Conservation (phyloP, 2,329 filamentous ascomycete species). For the Fusarium haematococcum region DNA sequence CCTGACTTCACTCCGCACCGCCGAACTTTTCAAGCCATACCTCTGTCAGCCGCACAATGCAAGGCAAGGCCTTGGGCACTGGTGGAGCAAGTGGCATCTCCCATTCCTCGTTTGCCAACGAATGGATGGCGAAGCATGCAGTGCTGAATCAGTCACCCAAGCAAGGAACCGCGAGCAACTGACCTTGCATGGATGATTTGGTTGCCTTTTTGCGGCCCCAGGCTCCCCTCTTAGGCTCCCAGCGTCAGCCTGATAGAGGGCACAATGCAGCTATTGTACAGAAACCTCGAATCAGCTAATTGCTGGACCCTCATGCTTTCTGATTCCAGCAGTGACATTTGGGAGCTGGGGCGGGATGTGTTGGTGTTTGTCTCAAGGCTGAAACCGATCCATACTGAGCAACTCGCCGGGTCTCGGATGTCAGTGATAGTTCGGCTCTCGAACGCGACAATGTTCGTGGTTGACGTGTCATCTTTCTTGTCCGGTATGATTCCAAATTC, state of each 20-base stretch:
- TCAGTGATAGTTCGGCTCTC: not conserved
- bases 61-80: not conserved
- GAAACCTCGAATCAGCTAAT: slow-evolving; percentile 4
- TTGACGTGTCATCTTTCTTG: slow-evolving; percentile 3
- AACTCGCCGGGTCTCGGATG: not conserved
- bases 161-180: not conserved
- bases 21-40: slow-evolving; percentile 12
- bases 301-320: not conserved
- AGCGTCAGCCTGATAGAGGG: slow-evolving; percentile 7
- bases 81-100: slow-evolving; percentile 22
- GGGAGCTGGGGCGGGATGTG: not conserved
- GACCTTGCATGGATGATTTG: slow-evolving; percentile 23
- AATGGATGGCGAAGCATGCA: slow-evolving; percentile 14
- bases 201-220: slow-evolving; percentile 32
- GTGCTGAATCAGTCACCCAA: slow-evolving; percentile 16
- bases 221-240: slow-evolving; percentile 22
- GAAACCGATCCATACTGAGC: not conserved
- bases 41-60: slow-evolving; percentile 27
- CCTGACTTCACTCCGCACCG: not conserved
- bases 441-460: not conserved
- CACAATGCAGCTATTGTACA: not conserved
- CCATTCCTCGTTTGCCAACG: slow-evolving; percentile 30
- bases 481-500: slow-evolving; percentile 20
- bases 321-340: not conserved
- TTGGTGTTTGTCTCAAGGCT: slow-evolving; percentile 4